Conservation (phyloP, 2,329 filamentous ascomycete species). For the Chrysosporium queenslandicum region DNA sequence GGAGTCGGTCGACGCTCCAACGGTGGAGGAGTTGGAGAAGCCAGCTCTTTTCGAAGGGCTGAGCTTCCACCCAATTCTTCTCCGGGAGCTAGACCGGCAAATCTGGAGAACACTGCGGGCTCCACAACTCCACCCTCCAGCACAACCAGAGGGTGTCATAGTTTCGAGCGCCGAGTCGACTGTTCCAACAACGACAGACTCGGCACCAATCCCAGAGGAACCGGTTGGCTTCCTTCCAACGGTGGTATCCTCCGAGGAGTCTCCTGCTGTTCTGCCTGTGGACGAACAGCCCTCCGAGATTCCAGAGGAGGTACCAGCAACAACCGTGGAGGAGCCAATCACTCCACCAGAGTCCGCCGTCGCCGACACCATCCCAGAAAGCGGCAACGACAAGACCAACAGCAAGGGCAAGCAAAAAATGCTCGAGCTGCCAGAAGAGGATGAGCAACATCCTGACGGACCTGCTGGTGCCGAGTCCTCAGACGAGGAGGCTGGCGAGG, state of each 20-base stretch:
- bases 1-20: background rate
- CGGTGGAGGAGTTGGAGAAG: background rate
- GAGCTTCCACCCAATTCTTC: background rate
- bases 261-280: background rate
- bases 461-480: conserved; percentile 1
- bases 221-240: background rate
- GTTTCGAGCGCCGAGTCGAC: background rate
- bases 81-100: background rate
- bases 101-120: background rate
- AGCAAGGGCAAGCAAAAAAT: too few species aligned
- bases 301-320: conserved; percentile 2
- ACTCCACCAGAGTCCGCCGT: background rate
- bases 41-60: background rate
- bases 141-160: conserved; percentile 1
- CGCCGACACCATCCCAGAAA: background rate
- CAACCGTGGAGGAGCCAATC: background rate
- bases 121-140: background rate
- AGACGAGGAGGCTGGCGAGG: conserved; percentile 2
- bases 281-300: conserved; percentile 1
- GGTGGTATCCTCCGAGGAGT: background rate
- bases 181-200: conserved; percentile 1
- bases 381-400: background rate
- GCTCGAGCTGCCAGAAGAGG: too few species aligned
- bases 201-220: background rate
- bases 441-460: background rate